Conservation (phyloP, 306 rosid species). For the Cicer pinnatifidum region DNA sequence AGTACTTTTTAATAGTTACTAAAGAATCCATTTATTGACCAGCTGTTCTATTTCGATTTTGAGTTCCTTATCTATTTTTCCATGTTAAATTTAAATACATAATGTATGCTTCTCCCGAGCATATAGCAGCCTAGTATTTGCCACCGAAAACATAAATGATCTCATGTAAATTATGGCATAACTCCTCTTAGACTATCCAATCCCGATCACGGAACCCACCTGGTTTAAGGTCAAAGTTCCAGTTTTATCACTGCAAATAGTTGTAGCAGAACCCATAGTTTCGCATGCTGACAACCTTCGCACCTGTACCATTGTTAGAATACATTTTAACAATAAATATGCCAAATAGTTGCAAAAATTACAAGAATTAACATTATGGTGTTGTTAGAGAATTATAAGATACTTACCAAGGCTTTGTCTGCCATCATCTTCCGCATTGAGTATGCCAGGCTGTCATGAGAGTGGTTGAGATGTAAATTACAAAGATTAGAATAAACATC, state of each 20-base stretch:
- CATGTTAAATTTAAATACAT: not conserved
- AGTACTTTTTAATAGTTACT: too few relatives aligned
- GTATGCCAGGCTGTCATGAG: slow-evolving; percentile 75
- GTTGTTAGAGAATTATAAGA: slow-evolving; percentile 32
- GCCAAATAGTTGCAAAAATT: slow-evolving; percentile 4
- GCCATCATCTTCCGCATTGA: slow-evolving; percentile 99
- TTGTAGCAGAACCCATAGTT: slow-evolving; percentile 97
- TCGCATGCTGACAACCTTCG: slow-evolving; percentile 94
- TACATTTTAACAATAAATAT: slow-evolving; percentile 4
- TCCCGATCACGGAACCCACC: slow-evolving; percentile 48
- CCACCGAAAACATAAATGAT: not conserved
- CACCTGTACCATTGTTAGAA: slow-evolving; percentile 63
- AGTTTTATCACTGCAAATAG: slow-evolving; percentile 95
- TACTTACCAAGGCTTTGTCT: slow-evolving; percentile 88
- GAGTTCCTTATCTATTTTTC: slow-evolving; percentile 8
- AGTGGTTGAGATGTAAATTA: slow-evolving; percentile 39
- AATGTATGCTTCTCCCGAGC: slow-evolving; percentile 9
- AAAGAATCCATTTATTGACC: slow-evolving; percentile 21
- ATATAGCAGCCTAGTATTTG: slow-evolving; percentile 10
- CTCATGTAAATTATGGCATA: not conserved
- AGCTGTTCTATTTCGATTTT: slow-evolving; percentile 4
- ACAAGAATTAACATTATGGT: slow-evolving; percentile 9
- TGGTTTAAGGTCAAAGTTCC: slow-evolving; percentile 89
- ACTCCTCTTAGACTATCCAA: slow-evolving; percentile 19
- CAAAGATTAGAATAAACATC: slow-evolving; percentile 37